phyloP scores from a whole-genome alignment of 345 rosid species.

The Salix purpurea region DNA sequence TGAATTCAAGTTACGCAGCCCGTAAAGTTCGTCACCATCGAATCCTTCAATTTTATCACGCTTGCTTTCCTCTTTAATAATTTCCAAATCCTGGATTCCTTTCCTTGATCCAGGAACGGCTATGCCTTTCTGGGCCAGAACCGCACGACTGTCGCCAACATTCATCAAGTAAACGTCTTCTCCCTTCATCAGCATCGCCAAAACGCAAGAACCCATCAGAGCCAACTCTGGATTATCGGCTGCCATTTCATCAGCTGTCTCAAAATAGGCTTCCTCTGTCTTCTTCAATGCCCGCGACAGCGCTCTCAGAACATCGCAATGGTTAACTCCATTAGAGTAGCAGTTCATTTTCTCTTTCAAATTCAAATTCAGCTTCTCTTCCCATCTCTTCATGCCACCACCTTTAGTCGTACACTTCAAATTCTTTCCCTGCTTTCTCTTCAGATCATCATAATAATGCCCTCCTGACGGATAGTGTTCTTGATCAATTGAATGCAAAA shows the following conservation, averaged over 20 bases:
- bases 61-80: slow-evolving; percentile 20
- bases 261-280: slow-evolving; percentile 68
- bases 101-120: slow-evolving; percentile 38
- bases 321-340: slow-evolving; percentile 27
- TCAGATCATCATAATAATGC: background rate
- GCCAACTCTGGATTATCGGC: slow-evolving; percentile 78
- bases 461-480: background rate
- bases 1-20: slow-evolving; percentile 33
- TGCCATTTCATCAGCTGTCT: slow-evolving; percentile 56
- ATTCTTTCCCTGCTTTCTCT: slow-evolving; percentile 16
- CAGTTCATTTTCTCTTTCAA: slow-evolving; percentile 51
- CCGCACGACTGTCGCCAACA: slow-evolving; percentile 87
- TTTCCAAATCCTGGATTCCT: slow-evolving; percentile 63
- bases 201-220: slow-evolving; percentile 90
- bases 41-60: background rate
- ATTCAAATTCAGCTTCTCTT: slow-evolving; percentile 59
- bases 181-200: slow-evolving; percentile 81
- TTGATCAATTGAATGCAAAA: background rate
- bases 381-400: slow-evolving; percentile 71
- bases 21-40: slow-evolving; percentile 19
- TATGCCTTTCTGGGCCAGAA: slow-evolving; percentile 50
- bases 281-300: slow-evolving; percentile 54
- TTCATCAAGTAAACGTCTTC: slow-evolving; percentile 90
- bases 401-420: slow-evolving; percentile 38
- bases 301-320: slow-evolving; percentile 57